Evolutionary conservation across 2,329 filamentous ascomycete species (phyloP).

Genomic region (Zasmidium cellare): DNA sequence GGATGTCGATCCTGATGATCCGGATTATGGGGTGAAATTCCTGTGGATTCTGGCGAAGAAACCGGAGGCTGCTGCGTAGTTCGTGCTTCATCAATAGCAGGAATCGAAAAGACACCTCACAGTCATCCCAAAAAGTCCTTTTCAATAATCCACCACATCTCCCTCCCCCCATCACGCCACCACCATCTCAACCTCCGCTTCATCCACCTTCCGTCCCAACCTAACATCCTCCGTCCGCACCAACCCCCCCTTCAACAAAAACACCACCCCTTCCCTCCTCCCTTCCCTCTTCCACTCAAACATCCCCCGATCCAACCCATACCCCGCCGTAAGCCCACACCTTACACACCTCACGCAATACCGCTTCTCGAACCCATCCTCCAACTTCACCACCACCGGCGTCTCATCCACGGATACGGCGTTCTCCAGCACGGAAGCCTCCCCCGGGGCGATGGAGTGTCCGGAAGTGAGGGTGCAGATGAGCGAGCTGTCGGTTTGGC

Average conservation of each 20-base stretch:
- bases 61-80: neutral
- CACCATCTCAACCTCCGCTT: neutral
- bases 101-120: neutral
- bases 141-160: neutral
- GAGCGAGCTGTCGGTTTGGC: conserved; percentile 54
- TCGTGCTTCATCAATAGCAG: neutral
- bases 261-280: conserved; percentile 52
- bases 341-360: conserved; percentile 59
- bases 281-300: conserved; percentile 39
- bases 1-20: conserved; percentile 1
- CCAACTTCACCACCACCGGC: conserved; percentile 28
- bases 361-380: conserved; percentile 68
- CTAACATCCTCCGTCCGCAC: conserved; percentile 58
- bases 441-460: conserved; percentile 17
- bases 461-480: conserved; percentile 55
- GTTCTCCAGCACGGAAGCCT: conserved; percentile 20
- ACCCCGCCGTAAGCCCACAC: conserved; percentile 63
- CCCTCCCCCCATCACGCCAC: neutral
- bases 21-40: conserved; percentile 11
- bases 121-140: no score
- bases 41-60: conserved; percentile 21
- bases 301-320: conserved; percentile 59
- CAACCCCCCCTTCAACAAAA: conserved; percentile 61
- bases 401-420: conserved; percentile 15
- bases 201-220: conserved; percentile 8